Evolutionary conservation across 2,329 filamentous ascomycete species (phyloP).

Genomic region (Fusarium drepaniforme): DNA sequence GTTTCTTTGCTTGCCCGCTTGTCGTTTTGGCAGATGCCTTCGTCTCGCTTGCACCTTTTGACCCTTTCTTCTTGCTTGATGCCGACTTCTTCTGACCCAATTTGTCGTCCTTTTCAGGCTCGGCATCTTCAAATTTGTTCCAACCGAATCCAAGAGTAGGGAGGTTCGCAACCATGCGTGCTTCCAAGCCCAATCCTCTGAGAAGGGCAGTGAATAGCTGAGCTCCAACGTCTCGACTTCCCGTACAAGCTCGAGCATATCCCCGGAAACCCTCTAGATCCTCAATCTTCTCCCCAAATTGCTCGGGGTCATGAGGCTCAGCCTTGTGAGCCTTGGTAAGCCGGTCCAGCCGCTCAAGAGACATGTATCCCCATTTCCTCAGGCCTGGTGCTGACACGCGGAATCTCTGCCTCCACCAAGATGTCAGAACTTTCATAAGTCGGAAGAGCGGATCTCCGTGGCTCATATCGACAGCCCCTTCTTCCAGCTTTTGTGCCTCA

Average conservation of each 20-base stretch:
- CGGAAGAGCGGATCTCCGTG: conserved; percentile 84
- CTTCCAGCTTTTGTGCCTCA: conserved; percentile 76
- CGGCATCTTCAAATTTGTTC: conserved; percentile 86
- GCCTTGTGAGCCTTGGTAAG: conserved; percentile 78
- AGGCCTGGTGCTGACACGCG: conserved; percentile 81
- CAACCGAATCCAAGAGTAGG: conserved; percentile 92
- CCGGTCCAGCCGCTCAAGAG: conserved; percentile 79
- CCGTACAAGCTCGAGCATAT: conserved; percentile 76
- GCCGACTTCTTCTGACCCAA: neutral
- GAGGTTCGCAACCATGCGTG: conserved; percentile 84
- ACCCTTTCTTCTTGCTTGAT: conserved; percentile 11
- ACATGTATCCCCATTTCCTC: conserved; percentile 91
- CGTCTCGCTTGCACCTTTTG: neutral
- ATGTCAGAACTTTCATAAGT: conserved; percentile 79
- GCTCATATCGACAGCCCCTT: conserved; percentile 80
- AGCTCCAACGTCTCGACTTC: conserved; percentile 88
- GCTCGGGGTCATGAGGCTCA: conserved; percentile 69
- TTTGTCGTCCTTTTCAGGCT: conserved; percentile 57
- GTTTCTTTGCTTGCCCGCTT: conserved; percentile 32
- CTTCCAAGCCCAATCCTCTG: conserved; percentile 83
- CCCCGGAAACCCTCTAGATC: conserved; percentile 75
- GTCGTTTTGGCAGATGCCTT: conserved; percentile 19
- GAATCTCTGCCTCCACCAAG: conserved; percentile 92
- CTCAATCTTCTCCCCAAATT: conserved; percentile 83
- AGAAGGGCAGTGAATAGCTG: conserved; percentile 91